Evolutionary conservation across 202 grass and related monocot species (phyloP).

Genomic region (Alloteropsis angusta): DNA sequence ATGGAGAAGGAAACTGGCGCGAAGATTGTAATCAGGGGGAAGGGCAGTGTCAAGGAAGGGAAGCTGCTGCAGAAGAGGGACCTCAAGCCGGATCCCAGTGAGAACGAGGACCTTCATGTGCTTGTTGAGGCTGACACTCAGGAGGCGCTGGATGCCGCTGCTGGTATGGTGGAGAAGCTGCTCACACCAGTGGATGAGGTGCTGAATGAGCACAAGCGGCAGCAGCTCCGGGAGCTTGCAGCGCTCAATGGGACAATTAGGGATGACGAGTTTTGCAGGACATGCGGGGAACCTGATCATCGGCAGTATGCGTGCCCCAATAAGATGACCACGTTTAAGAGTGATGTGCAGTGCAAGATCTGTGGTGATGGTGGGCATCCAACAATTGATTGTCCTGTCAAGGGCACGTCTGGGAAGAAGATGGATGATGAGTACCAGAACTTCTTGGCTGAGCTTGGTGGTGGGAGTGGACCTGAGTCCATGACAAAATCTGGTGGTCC

Average conservation of each 20-base stretch:
- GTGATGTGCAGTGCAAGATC: constrained; percentile 83
- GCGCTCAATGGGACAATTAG: constrained; percentile 87
- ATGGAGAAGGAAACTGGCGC: constrained; percentile 98
- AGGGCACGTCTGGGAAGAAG: constrained; percentile 75
- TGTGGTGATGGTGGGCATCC: constrained; percentile 95
- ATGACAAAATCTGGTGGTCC: constrained; percentile 55
- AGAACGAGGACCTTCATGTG: constrained; percentile 93
- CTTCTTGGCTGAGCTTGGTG: constrained; percentile 90
- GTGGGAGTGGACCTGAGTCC: constrained; percentile 75
- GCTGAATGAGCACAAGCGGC: constrained; percentile 91
- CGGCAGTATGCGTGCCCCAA: constrained; percentile 75
- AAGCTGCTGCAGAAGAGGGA: constrained; percentile 93
- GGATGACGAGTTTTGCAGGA: constrained; percentile 89
- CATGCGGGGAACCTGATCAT: constrained; percentile 83
- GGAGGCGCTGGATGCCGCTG: constrained; percentile 70
- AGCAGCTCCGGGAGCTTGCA: constrained; percentile 81
- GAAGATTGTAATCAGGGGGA: constrained; percentile 88
- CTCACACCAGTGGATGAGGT: constrained; percentile 91
- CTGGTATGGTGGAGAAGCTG: constrained; percentile 93
- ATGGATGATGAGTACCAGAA: constrained; percentile 99
- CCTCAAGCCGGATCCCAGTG: constrained; percentile 71
- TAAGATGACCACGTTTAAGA: constrained; percentile 65
- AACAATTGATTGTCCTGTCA: constrained; percentile 89
- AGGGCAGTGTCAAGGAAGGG: constrained; percentile 90
- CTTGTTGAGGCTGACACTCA: constrained; percentile 83